Base-by-base conservation (phyloP, 805 yeast species). In the Sungouiozyma intestinalis region DNA sequence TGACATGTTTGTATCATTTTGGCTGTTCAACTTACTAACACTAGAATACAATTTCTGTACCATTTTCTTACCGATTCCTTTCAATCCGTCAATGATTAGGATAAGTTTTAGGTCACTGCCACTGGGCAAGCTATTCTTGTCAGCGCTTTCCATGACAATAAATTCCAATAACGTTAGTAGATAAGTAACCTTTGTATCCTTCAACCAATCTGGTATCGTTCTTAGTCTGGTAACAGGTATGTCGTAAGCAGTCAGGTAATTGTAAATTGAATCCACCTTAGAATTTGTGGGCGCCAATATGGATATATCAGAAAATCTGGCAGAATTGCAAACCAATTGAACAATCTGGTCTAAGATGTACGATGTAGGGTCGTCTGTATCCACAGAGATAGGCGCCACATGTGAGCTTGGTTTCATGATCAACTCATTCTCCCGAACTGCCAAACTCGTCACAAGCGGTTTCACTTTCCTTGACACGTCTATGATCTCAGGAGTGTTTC, bases 401-500 rank as follows among this genome's bases (percentile, higher is more conserved):
- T 39, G 40, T 16, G 54, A 40, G 1, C 40, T 40, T n/a, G 42
- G 40, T 39, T 58, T 58, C 8, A 48, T 34, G 9, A 49, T 42
- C 1, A 51, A 33, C 15, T 45, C 45, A 18, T 16, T 9, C 3
- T 27, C 36, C 3, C 20, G 24, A 3, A n/a, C 21, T 9, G 9
- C 29, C 13, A 17, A 14, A 6, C n/a, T 16, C 4, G 40, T 19
- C 7, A 13, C 31, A 6, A 34, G 27, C 2, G 39, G 36, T 14
- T 36, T 9, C 3, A 41, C 27, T 20, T 33, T 21, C 8, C 37
- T 33, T 3, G 52, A 44, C 3, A 42, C 32, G 2, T 64, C 48
- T 16, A 77, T 54, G 3, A 81, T 69, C 41, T 76, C 77, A 0
- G 81, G 79, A 0, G 83, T 69, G 18, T 77, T 71, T 48, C 90